Conservation (phyloP, 768 basidiomycete genomes). For the Mycena venus region DNA sequence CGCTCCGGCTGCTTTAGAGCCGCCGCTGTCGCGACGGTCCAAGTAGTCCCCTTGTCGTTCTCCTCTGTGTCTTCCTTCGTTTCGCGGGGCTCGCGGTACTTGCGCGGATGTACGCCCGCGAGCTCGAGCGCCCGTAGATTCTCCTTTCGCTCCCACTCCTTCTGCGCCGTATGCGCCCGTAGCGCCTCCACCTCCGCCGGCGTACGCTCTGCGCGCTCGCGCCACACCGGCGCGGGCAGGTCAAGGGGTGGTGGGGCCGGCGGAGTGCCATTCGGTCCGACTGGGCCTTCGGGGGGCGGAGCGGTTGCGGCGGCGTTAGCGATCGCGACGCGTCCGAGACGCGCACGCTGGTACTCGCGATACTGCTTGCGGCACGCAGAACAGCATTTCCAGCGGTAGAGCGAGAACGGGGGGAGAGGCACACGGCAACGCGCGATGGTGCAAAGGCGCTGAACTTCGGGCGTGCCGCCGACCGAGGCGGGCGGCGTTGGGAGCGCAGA, state of each 20-base stretch:
- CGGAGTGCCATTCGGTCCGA: background rate
- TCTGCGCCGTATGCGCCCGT: slow-evolving; percentile 5
- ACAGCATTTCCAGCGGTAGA: slow-evolving; percentile 36
- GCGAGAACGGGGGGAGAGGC: slow-evolving; percentile 21
- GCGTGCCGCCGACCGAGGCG: slow-evolving; percentile 3
- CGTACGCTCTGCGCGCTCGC: background rate
- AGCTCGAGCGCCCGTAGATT: slow-evolving; percentile 27
- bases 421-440: slow-evolving; percentile 33
- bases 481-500: slow-evolving; percentile 22
- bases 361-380: slow-evolving; percentile 30
- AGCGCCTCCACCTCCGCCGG: background rate
- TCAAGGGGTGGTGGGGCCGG: background rate
- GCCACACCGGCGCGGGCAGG: background rate
- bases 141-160: slow-evolving; percentile 32
- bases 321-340: slow-evolving; percentile 15
- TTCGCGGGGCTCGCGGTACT: background rate
- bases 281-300: background rate
- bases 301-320: background rate
- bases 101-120: background rate
- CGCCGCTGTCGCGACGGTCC: background rate
- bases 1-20: background rate
- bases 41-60: background rate
- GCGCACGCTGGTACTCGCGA: slow-evolving; percentile 34
- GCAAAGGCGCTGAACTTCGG: slow-evolving; percentile 26
- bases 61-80: background rate